Evolutionary conservation across 352 stramenopile genomes (phyloP), one percentile per base, ranked within the genome.

Genomic region (Saprolegnia diclina): DNA sequence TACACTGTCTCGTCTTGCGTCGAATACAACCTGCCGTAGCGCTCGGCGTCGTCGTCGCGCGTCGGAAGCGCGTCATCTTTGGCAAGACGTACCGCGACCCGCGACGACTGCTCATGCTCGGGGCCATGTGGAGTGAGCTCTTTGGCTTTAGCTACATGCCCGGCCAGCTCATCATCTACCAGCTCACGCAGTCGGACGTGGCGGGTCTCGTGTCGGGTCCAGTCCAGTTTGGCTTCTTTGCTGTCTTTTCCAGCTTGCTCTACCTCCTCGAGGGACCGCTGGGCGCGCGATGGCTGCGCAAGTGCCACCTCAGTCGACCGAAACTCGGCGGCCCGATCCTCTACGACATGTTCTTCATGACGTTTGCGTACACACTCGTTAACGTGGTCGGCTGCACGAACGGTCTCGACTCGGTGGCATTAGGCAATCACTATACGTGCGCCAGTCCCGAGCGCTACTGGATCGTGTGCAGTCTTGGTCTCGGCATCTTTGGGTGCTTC

Each of bases 91-190:
- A 56, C 35, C 9, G 52, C 19, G 62, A 67, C 42, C 62, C 62
- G 16, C 26, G 62, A 16, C 62, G 62, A 3, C 19, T 57, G 7
- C 29, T 16, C 11, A 57, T 67, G n/a, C 19, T 67, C n/a, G 35
- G 53, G 5, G 46, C 62, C 26, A 59, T 67, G 10, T n/a, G 46
- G 19, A 61, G 53, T 21, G 62, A 67, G 50, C 38, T 67, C n/a
- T 37, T 38, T 44, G 42, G 22, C 24, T 67, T 67, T 26, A 67
- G 62, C 32, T 67, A 57, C 50, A n/a, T 44, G 2, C 62, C 62
- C 6, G 16, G 46, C 9, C 38, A 67, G 29, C 32, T 67, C 24
- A 26, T 67, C 32, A 56, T 67, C 21, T 66, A 66, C 37, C 6
- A 61, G 5, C 9, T 42, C 7, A 26, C 45, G 1, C 14, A 29